These are phyloP conservation scores for Aspergillus diversus DNA, from an alignment of 495 filamentous ascomycete genomes.

Conservation along the genomic window DNA sequence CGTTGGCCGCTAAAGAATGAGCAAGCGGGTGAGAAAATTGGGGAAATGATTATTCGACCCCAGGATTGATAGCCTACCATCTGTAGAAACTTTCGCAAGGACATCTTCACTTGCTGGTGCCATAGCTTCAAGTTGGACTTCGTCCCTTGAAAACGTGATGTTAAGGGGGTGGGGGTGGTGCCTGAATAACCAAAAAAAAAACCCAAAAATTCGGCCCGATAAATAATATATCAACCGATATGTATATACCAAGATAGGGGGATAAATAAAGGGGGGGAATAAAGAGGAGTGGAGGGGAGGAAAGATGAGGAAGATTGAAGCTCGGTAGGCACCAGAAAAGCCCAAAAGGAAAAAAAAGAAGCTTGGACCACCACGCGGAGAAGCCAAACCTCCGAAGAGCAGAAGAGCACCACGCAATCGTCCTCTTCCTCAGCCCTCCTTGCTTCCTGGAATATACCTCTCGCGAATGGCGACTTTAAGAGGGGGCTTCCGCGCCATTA, in stretches of 20 bases:
- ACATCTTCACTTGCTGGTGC: constrained; percentile 44
- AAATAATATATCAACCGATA: background rate
- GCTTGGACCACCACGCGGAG: constrained; percentile 48
- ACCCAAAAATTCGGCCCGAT: background rate
- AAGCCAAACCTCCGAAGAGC: constrained; percentile 29
- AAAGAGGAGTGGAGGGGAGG: background rate
- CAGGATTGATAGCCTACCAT: constrained; percentile 35
- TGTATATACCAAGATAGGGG: background rate
- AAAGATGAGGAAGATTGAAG: constrained; percentile 10
- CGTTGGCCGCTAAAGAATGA: constrained; percentile 45
- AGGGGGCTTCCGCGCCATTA: constrained; percentile 36
- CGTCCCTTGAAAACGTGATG: background rate
- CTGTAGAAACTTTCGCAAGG: constrained; percentile 53
- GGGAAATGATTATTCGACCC: background rate
- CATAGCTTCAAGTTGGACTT: constrained; percentile 27
- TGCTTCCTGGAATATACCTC: constrained; percentile 13
- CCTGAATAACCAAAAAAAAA: background rate
- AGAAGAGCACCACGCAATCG: constrained; percentile 30
- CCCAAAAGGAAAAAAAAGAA: constrained; percentile 34
- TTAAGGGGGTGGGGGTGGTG: background rate
- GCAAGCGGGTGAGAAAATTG: constrained; percentile 13
- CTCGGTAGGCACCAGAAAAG: background rate
- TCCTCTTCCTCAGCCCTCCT: constrained; percentile 9
- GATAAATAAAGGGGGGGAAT: background rate
- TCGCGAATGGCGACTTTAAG: constrained; percentile 39